phyloP scores from a whole-genome alignment of 116 monocot genomes.

The Phalaenopsis hybrid region DNA sequence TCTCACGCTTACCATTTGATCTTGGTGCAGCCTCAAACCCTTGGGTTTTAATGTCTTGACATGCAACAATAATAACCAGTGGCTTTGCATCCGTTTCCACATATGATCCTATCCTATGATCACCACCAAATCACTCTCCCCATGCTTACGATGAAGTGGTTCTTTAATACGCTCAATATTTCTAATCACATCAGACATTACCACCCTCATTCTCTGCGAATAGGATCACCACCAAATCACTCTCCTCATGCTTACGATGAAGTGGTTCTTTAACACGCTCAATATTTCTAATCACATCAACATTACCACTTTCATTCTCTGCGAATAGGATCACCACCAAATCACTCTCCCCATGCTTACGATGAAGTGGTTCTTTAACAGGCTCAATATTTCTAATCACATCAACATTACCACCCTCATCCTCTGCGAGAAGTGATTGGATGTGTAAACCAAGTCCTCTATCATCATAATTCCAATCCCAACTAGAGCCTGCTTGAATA shows the following conservation, averaged over 20 bases:
- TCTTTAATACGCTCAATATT: not conserved
- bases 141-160: not conserved
- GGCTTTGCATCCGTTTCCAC: not conserved
- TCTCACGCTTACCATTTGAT: not conserved
- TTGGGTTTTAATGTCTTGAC: not conserved
- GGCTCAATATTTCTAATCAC: not conserved
- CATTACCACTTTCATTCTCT: not conserved
- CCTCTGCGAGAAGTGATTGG: too few relatives aligned
- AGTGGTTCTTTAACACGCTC: not conserved
- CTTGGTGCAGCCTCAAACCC: not conserved
- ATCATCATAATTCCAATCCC: too few relatives aligned
- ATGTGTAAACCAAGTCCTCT: too few relatives aligned
- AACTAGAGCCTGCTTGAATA: too few relatives aligned
- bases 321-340: too few relatives aligned
- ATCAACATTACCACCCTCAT: not conserved
- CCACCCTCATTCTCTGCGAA: not conserved
- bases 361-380: not conserved
- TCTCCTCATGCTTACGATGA: not conserved
- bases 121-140: not conserved
- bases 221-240: too few relatives aligned
- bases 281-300: not conserved
- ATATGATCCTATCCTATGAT: not conserved
- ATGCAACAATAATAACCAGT: not conserved
- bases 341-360: not conserved
- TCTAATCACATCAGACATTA: not conserved